Evolutionary conservation across 768 basidiomycete genomes (phyloP), one percentile per base, ranked within the genome.

Genomic region (Phylloporus rhodoxanthus): DNA sequence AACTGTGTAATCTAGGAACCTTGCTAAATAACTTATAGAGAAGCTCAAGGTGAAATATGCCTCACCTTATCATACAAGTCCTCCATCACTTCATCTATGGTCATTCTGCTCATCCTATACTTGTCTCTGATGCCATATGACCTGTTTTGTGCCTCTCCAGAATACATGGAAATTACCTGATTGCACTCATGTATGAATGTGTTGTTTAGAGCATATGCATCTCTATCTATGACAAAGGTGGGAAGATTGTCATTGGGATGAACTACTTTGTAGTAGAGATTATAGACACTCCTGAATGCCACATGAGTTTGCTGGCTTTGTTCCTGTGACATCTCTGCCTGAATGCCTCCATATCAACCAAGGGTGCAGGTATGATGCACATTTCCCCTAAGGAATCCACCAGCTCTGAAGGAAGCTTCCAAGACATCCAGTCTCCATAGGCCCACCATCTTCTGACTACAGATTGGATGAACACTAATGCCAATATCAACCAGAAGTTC

Each of bases 231-330:
- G 3, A 25, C 28, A 34, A 23, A 51, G 20, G 13, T 28, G 5
- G 28, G 34, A 2, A 32, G 7, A 21, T 51, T 51, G 43, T 51
- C 43, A 20, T 38, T 45, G 6, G 50, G 46, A 5, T 28, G 32
- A 2, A 52, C 20, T 3, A 44, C 49, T 36, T 59, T 43, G 32
- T 52, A 57, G 33, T 39, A 36, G 5, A 59, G 56, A 38, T 57
- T 55, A n/a, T 59, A 59, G 10, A 51, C 34, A 15, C 52, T 56
- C n/a, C 46, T 10, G 26, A 55, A 57, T 13, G 38, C 43, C 26
- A 55, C 29, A 23, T 59, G 53, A 20, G 48, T 38, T 21, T 49
- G 51, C 23, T 5, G 2, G 23, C 23, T 5, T 23, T 5, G 5
- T 5, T 23, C 23, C 5, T 23, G 23, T 23, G 23, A 23, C 23